A percentile compares a stretch with the other conserved stretches of the same genome.
Evolutionary conservation across 306 rosid species (phyloP).

Genomic region (Clitoria ternatea): DNA sequence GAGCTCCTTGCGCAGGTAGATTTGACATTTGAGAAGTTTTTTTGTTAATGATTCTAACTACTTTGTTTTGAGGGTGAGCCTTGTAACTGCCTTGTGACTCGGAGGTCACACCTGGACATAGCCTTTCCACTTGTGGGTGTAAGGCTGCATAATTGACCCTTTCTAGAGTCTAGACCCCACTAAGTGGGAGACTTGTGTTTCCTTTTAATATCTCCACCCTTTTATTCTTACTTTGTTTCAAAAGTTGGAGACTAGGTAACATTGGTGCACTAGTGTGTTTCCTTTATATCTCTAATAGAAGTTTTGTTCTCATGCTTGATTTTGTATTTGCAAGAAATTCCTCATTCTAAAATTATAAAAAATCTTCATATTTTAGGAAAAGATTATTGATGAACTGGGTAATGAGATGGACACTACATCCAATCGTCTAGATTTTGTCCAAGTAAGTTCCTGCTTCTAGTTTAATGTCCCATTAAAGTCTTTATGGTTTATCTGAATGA

Average conservation of each 20-base stretch:
- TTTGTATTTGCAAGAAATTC: not conserved
- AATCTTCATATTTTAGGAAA: slow-evolving; percentile 61
- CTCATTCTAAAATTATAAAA: slow-evolving; percentile 13
- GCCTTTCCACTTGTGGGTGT: not conserved
- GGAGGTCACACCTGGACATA: not conserved
- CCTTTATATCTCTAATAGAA: not conserved
- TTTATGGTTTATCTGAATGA: slow-evolving; percentile 8
- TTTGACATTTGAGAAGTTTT: slow-evolving; percentile 17
- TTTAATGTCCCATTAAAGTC: slow-evolving; percentile 4
- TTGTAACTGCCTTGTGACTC: not conserved
- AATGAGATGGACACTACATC: slow-evolving; percentile 92
- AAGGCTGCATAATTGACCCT: not conserved
- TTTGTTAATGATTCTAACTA: slow-evolving; percentile 5
- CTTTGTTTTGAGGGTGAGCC: not conserved
- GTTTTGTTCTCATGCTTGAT: not conserved
- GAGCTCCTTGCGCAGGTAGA: slow-evolving; percentile 87
- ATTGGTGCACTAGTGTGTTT: not conserved
- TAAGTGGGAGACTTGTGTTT: not conserved
- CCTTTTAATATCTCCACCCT: too few relatives aligned
- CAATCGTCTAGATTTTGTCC: slow-evolving; percentile 93
- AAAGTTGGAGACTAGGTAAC: not conserved
- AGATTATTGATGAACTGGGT: slow-evolving; percentile 79
- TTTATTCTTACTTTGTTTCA: slow-evolving; percentile 7
- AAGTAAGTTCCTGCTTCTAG: slow-evolving; percentile 56
- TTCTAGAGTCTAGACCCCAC: not conserved